Percentiles rank a stretch among this genome's conserved stretches.
phyloP scores from a whole-genome alignment of 108 stramenopile genomes.

The Mediolabrus comicus region DNA sequence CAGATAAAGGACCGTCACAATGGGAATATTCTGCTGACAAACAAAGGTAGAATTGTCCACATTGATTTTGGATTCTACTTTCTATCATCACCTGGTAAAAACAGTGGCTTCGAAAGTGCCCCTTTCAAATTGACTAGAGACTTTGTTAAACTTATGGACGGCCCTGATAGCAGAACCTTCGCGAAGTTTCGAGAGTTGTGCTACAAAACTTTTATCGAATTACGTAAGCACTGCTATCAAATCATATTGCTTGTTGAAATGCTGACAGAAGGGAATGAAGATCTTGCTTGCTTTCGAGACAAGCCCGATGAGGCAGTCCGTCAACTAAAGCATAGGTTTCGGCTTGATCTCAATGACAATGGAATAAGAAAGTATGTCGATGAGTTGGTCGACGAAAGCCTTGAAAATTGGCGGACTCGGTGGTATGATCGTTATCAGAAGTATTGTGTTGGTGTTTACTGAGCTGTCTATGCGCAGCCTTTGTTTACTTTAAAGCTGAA shows the following conservation, averaged over 20 bases:
- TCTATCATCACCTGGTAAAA: conserved; percentile 91
- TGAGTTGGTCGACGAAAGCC: conserved; percentile 83
- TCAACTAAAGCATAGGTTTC: conserved; percentile 82
- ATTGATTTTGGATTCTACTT: conserved; percentile 96
- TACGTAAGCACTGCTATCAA: conserved; percentile 86
- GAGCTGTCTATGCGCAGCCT: background rate
- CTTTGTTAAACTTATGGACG: conserved; percentile 91
- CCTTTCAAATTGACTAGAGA: conserved; percentile 98
- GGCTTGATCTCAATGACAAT: conserved; percentile 76
- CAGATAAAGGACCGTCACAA: conserved; percentile 98
- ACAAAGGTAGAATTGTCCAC: conserved; percentile 93
- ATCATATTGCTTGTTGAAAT: conserved; percentile 93
- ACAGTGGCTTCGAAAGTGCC: conserved; percentile 92
- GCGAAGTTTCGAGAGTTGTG: conserved; percentile 86
- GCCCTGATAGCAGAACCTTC: conserved; percentile 84
- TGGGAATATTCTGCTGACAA: conserved; percentile 94
- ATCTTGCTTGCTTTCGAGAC: conserved; percentile 93
- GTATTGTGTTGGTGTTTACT: conserved; percentile 90
- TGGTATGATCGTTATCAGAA: conserved; percentile 96
- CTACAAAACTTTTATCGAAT: conserved; percentile 82
- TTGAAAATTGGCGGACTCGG: conserved; percentile 94
- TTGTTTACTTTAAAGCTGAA: conserved; percentile 15
- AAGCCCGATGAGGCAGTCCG: conserved; percentile 82
- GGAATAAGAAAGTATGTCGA: conserved; percentile 87
- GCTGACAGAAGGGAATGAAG: conserved; percentile 90